Conservation (phyloP, 768 basidiomycete species). For the Boletus rubescentipes region DNA sequence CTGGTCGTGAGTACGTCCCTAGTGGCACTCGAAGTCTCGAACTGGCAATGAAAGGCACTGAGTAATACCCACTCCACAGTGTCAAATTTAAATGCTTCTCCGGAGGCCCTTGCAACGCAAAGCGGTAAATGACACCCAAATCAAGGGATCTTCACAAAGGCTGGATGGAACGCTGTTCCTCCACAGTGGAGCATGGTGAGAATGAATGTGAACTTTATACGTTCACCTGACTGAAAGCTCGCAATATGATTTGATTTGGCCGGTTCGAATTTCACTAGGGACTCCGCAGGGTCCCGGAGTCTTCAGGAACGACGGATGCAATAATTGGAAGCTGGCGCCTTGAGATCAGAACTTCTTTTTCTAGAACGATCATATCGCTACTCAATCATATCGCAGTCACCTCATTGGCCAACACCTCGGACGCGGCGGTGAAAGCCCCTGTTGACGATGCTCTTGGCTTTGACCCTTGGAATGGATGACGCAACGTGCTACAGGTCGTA, state of each 20-base stretch:
- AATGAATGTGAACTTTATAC: neutral
- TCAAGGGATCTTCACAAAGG: neutral
- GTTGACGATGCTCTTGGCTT: neutral
- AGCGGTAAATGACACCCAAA: neutral
- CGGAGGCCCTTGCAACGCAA: neutral
- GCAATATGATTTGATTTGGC: neutral
- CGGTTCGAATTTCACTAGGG: conserved; percentile 1
- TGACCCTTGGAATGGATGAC: conserved; percentile 4
- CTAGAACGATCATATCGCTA: conserved; percentile 9
- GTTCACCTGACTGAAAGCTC: conserved; percentile 8
- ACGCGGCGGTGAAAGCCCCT: conserved; percentile 10
- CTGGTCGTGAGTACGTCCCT: neutral
- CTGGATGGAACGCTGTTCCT: neutral
- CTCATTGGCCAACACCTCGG: conserved; percentile 20
- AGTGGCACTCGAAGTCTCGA: neutral
- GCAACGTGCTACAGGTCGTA: neutral
- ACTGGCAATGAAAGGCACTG: conserved; percentile 1
- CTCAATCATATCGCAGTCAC: conserved; percentile 12
- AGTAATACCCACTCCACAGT: conserved; percentile 16
- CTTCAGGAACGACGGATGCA: conserved; percentile 14
- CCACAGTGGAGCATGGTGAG: neutral
- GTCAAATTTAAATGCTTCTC: neutral
- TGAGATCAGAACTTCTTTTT: conserved; percentile 9
- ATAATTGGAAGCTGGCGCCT: neutral
- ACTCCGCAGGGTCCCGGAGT: conserved; percentile 14